Conservation (phyloP, 495 filamentous ascomycete species). For the Apodospora peruviana region DNA sequence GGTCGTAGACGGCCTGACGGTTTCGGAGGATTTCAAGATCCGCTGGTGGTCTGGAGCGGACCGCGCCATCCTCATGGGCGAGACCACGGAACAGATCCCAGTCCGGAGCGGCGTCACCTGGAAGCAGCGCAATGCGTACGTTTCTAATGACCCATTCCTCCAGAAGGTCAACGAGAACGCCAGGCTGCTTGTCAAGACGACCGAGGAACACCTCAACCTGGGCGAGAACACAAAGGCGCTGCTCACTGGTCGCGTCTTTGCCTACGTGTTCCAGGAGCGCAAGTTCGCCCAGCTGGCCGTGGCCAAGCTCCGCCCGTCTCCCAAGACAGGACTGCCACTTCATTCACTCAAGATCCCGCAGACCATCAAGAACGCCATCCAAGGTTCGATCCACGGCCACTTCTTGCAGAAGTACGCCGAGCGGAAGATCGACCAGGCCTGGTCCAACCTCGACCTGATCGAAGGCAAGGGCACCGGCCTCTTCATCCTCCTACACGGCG, state of each 20-base stretch:
- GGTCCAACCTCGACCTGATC: constrained; percentile 55
- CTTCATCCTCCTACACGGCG: constrained; percentile 46
- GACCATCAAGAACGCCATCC: constrained; percentile 48
- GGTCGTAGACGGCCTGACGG: neutral
- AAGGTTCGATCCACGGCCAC: constrained; percentile 42
- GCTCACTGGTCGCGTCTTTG: constrained; percentile 33
- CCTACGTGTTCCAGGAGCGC: constrained; percentile 33
- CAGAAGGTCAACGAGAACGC: constrained; percentile 18
- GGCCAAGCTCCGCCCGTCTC: constrained; percentile 35
- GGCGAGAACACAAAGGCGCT: constrained; percentile 27
- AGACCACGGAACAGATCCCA: constrained; percentile 23
- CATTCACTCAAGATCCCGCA: constrained; percentile 48
- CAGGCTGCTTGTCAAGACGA: neutral
- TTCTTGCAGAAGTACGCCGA: constrained; percentile 32
- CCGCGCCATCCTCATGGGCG: constrained; percentile 8
- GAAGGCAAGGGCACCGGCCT: constrained; percentile 52
- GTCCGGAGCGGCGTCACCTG: constrained; percentile 22
- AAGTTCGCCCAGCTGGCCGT: constrained; percentile 30
- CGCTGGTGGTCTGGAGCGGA: constrained; percentile 12
- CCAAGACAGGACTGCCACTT: constrained; percentile 31
- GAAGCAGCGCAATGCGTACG: constrained; percentile 9
- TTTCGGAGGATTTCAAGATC: neutral
- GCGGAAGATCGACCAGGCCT: constrained; percentile 9
- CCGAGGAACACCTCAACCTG: constrained; percentile 10
- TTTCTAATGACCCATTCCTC: constrained; percentile 22